Conservation (phyloP, 108 stramenopile genomes). For the Cylindrotheca fusiformis region DNA sequence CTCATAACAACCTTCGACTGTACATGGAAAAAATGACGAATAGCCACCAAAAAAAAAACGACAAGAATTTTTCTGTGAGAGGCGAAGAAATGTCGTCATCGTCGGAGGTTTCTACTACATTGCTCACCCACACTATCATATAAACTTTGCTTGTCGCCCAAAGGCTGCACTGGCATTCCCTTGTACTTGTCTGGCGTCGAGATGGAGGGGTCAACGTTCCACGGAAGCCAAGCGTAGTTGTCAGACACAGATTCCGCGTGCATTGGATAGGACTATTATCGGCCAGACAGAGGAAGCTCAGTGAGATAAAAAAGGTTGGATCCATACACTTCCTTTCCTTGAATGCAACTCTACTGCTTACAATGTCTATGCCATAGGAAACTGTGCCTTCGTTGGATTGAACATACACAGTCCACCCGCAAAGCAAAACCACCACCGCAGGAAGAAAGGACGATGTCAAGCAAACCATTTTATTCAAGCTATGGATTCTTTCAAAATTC, state of each 20-base stretch:
- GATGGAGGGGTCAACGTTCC: constrained; percentile 51
- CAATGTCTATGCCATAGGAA: too few relatives aligned
- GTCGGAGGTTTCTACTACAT: not conserved
- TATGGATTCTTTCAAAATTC: too few relatives aligned
- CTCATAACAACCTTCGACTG: constrained; percentile 53
- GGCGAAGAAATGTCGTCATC: not conserved
- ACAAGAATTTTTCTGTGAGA: not conserved
- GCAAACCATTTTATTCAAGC: too few relatives aligned
- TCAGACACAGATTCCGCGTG: constrained; percentile 44
- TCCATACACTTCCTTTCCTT: too few relatives aligned
- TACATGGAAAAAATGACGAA: not conserved
- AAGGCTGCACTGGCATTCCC: constrained; percentile 39
- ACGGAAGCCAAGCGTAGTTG: constrained; percentile 76
- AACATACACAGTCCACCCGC: too few relatives aligned
- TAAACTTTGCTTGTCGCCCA: constrained; percentile 22
- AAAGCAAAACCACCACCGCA: too few relatives aligned
- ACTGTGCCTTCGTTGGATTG: too few relatives aligned
- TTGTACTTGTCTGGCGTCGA: constrained; percentile 41
- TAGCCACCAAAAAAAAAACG: not conserved
- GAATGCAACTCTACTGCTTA: too few relatives aligned
- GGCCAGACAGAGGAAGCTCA: too few relatives aligned
- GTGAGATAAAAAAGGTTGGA: too few relatives aligned
- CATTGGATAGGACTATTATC: constrained; percentile 75
- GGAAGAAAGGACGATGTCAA: too few relatives aligned
- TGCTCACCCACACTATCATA: constrained; percentile 27